phyloP scores from a whole-genome alignment of 2,329 filamentous ascomycete genomes.

The Hypocreales sp. region DNA sequence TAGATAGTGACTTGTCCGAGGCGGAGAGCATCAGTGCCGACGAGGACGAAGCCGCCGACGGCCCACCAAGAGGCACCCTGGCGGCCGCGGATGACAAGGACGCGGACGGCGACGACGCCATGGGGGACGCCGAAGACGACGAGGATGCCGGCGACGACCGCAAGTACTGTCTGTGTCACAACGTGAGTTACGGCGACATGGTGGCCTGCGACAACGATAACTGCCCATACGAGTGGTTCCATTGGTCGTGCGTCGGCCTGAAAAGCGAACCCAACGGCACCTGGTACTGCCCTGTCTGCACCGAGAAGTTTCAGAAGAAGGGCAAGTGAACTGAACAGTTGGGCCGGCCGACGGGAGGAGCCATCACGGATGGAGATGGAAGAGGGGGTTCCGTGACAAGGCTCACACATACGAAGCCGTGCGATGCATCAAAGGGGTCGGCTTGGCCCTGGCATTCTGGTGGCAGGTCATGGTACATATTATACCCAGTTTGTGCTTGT shows the following conservation, averaged over 20 bases:
- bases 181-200: conserved; percentile 77
- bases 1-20: conserved; percentile 50
- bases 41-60: conserved; percentile 27
- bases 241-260: conserved; percentile 60
- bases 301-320: conserved; percentile 32
- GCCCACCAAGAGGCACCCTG: conserved; percentile 16
- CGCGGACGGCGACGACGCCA: conserved; percentile 33
- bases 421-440: no score
- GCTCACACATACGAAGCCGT: no score
- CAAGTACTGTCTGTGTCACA: conserved; percentile 73
- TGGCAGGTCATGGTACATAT: no score
- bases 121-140: conserved; percentile 36
- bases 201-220: conserved; percentile 75
- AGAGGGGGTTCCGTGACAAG: no score
- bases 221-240: conserved; percentile 77
- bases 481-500: no score
- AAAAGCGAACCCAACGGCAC: conserved; percentile 52
- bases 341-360: background rate
- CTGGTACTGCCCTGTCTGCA: conserved; percentile 52
- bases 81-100: conserved; percentile 20
- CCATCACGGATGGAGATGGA: no score
- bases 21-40: conserved; percentile 40
- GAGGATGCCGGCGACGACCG: conserved; percentile 58
- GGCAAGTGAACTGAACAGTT: conserved; percentile 8
- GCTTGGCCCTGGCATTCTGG: no score